Evolutionary conservation across 257 asterid species (phyloP).

Genomic region (Capsicum rhomboideum): DNA sequence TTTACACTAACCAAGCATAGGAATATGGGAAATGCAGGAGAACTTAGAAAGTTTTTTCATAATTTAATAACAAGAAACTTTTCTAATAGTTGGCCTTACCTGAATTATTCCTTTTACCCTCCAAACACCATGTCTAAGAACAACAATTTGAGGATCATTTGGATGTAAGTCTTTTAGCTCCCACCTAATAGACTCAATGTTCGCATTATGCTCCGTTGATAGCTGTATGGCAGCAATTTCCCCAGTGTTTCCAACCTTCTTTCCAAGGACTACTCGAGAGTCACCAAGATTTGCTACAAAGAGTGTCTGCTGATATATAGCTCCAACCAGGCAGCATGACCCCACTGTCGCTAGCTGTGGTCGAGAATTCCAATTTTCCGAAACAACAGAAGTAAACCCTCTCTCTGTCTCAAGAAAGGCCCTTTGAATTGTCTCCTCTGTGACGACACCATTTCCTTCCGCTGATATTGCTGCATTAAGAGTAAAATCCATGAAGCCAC

Average conservation of each 20-base stretch:
- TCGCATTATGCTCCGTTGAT: slow-evolving; percentile 32
- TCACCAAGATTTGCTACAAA: slow-evolving; percentile 36
- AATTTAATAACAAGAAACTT: neutral
- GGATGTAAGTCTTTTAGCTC: slow-evolving; percentile 24
- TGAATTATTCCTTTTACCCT: slow-evolving; percentile 37
- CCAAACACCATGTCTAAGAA: slow-evolving; percentile 31
- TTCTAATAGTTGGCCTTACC: slow-evolving; percentile 1
- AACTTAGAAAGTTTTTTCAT: neutral
- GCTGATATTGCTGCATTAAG: slow-evolving; percentile 27
- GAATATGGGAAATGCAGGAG: neutral
- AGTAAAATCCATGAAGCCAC: slow-evolving; percentile 14
- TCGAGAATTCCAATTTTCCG: slow-evolving; percentile 22
- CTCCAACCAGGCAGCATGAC: slow-evolving; percentile 67
- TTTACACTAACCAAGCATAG: neutral
- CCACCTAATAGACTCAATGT: slow-evolving; percentile 22
- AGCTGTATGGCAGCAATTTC: slow-evolving; percentile 27
- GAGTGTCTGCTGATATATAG: slow-evolving; percentile 26
- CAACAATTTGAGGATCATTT: slow-evolving; percentile 24
- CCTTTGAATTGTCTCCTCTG: slow-evolving; percentile 19
- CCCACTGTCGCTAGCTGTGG: slow-evolving; percentile 86
- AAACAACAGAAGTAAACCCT: slow-evolving; percentile 23
- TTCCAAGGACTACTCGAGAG: slow-evolving; percentile 31
- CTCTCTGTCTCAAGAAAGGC: slow-evolving; percentile 30
- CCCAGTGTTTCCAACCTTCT: slow-evolving; percentile 24
- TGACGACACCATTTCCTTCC: slow-evolving; percentile 18